Percentiles rank a stretch among this genome's conserved stretches.
phyloP scores from a whole-genome alignment of 2,329 filamentous ascomycete species.

The Fusarium oligoseptatum region DNA sequence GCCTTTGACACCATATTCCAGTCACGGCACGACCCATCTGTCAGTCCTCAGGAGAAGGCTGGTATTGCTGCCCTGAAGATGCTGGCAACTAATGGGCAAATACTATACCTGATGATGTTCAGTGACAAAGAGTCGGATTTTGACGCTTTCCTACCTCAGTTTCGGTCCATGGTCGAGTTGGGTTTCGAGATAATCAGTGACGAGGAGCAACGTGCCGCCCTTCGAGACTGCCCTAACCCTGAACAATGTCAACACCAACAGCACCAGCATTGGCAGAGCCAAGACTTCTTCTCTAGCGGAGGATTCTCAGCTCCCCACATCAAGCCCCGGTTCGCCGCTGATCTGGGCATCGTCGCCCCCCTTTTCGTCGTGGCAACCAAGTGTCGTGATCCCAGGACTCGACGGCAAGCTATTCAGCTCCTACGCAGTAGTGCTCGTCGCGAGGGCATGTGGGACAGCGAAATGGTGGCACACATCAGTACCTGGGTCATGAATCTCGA shows the following conservation, averaged over 20 bases:
- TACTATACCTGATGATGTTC: slow-evolving; percentile 73
- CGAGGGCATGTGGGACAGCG: slow-evolving; percentile 79
- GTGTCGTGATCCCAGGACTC: slow-evolving; percentile 69
- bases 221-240: slow-evolving; percentile 60
- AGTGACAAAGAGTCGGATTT: slow-evolving; percentile 70
- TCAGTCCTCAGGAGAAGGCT: slow-evolving; percentile 68
- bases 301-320: slow-evolving; percentile 64
- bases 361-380: slow-evolving; percentile 76
- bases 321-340: slow-evolving; percentile 73
- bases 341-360: slow-evolving; percentile 74
- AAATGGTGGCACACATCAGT: slow-evolving; percentile 67
- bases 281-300: slow-evolving; percentile 55
- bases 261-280: slow-evolving; percentile 23
- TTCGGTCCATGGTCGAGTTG: slow-evolving; percentile 68
- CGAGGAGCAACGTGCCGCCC: slow-evolving; percentile 65
- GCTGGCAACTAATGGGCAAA: slow-evolving; percentile 69
- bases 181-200: slow-evolving; percentile 71
- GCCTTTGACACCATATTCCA: slow-evolving; percentile 69
- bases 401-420: slow-evolving; percentile 72
- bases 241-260: slow-evolving; percentile 58
- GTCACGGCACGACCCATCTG: slow-evolving; percentile 61
- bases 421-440: slow-evolving; percentile 70
- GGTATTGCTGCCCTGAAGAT: slow-evolving; percentile 74
- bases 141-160: slow-evolving; percentile 65
- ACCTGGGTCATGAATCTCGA: slow-evolving; percentile 69